Evolutionary conservation across 768 basidiomycete species (phyloP).

Genomic region (Mycena metata): DNA sequence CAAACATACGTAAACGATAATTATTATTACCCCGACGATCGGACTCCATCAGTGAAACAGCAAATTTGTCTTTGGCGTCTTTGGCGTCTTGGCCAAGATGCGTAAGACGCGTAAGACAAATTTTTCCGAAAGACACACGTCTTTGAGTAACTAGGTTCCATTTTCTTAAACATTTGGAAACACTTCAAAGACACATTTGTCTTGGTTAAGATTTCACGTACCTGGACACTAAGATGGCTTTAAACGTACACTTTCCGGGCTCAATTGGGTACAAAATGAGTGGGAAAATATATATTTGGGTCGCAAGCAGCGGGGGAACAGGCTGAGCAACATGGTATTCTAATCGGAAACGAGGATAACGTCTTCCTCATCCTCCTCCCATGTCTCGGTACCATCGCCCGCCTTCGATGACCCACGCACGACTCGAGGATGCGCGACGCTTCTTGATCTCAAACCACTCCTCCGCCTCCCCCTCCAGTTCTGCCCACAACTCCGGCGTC

Average conservation of each 20-base stretch:
- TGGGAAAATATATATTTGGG: conserved; percentile 1
- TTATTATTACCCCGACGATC: too few species aligned
- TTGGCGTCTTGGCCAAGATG: too few species aligned
- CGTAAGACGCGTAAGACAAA: too few species aligned
- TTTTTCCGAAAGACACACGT: too few species aligned
- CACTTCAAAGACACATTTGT: background rate
- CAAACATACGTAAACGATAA: too few species aligned
- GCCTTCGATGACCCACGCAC: background rate
- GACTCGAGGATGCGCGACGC: background rate
- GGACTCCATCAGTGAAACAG: too few species aligned
- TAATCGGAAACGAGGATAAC: background rate
- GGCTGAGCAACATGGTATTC: too few species aligned
- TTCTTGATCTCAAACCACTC: background rate
- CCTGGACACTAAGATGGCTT: background rate
- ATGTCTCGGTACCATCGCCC: background rate
- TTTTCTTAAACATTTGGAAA: too few species aligned
- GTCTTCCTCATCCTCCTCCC: conserved; percentile 10
- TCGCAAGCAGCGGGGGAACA: too few species aligned
- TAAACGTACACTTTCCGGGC: background rate
- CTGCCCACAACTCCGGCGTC: background rate
- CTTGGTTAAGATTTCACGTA: background rate
- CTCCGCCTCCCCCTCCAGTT: background rate
- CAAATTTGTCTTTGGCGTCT: too few species aligned
- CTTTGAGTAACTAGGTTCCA: too few species aligned
- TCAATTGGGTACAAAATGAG: too few species aligned